Evolutionary conservation across 805 yeast genomes (phyloP), one percentile per base, ranked within the genome.

Genomic region (Lipomyces spencermartinsiae): DNA sequence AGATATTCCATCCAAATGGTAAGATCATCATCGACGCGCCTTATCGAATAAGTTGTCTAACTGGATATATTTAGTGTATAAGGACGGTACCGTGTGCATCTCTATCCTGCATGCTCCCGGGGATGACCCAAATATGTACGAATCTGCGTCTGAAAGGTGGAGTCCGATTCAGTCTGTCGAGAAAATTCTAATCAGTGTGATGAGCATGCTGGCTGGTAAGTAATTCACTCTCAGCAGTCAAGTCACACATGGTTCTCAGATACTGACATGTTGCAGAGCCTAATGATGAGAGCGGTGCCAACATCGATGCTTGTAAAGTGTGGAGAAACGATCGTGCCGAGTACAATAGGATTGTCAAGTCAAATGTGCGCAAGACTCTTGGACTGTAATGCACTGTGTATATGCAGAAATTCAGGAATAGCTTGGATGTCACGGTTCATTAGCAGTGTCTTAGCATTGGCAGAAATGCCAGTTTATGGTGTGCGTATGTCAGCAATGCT

Each of bases 131-230:
- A 87, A 93, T 78, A 93, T 90, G 84, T 95, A 95, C 80, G 99
- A 95, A 78, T 80, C 91, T 37, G 97, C 98, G 0, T 96, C 93
- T 74, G 99, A 95, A 80, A 83, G 99, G 72, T 95, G 99, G 99
- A 91, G 97, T 6, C 99, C 99, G 0, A 93, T 95, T 37, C 99
- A 95, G 78, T 91, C 97, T 76, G 93, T 95, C n/a, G 99, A 95
- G 80, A 95, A 95, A 84, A 95, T 95, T 69, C 82, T 95, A 69
- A 80, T 95, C 67, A 90, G 97, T 78, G 98, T 95, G 29, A 87
- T 93, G 84, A 91, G 97, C 75, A 93, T 95, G 98, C 83, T 95
- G 69, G 97, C 98, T 5, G 83, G 71, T 68, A 59, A 19, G 71
- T 62, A 12, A 10, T 19, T 51, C 56, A 25, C 35, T 19, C 25